A percentile compares a stretch with the other conserved stretches of the same genome.
phyloP scores from a whole-genome alignment of 2,329 filamentous ascomycete species.

The Leptographium radiaticola region DNA sequence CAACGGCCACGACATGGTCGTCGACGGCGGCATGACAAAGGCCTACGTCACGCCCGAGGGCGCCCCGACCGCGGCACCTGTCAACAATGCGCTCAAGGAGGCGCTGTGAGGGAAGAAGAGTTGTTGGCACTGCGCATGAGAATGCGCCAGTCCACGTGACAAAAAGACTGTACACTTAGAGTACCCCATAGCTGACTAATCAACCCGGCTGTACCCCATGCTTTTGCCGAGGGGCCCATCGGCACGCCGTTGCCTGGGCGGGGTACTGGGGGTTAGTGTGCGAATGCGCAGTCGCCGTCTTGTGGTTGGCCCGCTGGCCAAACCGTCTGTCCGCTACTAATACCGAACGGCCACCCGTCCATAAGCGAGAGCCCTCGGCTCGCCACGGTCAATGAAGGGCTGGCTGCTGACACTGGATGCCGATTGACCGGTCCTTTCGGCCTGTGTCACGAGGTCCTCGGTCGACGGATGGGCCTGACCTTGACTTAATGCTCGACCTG shows the following conservation, averaged over 20 bases:
- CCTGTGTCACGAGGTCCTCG: too few species aligned
- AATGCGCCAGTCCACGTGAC: too few species aligned
- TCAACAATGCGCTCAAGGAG: slow-evolving; percentile 44
- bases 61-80: slow-evolving; percentile 36
- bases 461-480: too few species aligned
- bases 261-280: background rate
- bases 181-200: too few species aligned
- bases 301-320: background rate
- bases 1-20: slow-evolving; percentile 83
- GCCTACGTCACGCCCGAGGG: slow-evolving; percentile 67
- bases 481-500: too few species aligned
- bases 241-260: background rate
- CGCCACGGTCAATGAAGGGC: too few species aligned
- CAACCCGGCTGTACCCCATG: too few species aligned
- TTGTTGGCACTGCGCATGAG: too few species aligned
- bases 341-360: background rate
- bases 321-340: background rate
- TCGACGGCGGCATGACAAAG: slow-evolving; percentile 92
- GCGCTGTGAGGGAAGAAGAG: background rate
- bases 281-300: background rate
- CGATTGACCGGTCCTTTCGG: too few species aligned
- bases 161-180: too few species aligned
- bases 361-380: slow-evolving; percentile 4
- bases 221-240: background rate
- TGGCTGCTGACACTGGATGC: too few species aligned